These are phyloP conservation scores for Plasmodium blacklocki DNA, from an alignment of 169 alveolate species.

Conservation along the genomic window DNA sequence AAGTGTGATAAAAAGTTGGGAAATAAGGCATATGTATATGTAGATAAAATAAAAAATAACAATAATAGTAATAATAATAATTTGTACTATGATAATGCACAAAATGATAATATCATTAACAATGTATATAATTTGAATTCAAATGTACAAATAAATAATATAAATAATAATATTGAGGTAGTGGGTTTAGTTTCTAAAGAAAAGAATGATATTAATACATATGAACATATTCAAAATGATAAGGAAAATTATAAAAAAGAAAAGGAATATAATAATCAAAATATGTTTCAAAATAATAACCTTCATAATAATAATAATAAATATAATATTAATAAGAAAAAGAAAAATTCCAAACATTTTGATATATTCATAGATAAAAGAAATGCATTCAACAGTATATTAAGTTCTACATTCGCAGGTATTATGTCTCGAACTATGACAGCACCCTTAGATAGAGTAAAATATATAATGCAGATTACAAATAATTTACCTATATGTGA, in stretches of 20 bases:
- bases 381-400: conserved; percentile 45
- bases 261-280: neutral
- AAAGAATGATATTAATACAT: too few relatives aligned
- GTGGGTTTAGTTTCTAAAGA: too few relatives aligned
- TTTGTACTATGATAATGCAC: too few relatives aligned
- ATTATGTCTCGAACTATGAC: conserved; percentile 49
- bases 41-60: too few relatives aligned
- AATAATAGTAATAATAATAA: too few relatives aligned
- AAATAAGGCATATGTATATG: too few relatives aligned
- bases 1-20: too few relatives aligned
- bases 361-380: conserved; percentile 35
- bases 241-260: neutral
- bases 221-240: neutral
- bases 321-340: neutral
- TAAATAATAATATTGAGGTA: too few relatives aligned
- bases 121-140: too few relatives aligned
- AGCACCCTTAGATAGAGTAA: conserved; percentile 67
- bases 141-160: too few relatives aligned
- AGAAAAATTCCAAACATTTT: neutral
- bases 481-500: conserved; percentile 50
- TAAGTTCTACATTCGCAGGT: conserved; percentile 66
- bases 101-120: too few relatives aligned
- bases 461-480: conserved; percentile 65
- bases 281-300: too few relatives aligned
- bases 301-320: neutral